Evolutionary conservation across 495 filamentous ascomycete species (phyloP), one percentile per base, ranked within the genome.

Genomic region (Apiosordaria backusii): DNA sequence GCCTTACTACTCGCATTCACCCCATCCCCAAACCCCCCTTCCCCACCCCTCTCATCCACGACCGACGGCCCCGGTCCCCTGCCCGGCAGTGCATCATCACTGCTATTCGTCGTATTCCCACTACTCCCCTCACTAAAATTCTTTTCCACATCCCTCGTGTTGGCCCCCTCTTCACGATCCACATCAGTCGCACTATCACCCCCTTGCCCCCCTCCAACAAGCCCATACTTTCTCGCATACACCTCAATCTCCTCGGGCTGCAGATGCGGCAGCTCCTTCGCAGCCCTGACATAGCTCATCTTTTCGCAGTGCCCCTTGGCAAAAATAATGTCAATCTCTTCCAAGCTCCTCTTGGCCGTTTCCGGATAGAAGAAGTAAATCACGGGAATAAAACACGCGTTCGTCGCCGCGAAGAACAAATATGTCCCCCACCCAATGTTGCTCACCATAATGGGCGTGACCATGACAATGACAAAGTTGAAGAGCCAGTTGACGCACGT

Each of bases 311-410:
- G 86, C 3, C 90, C 90, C 82, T 94, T 93, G 69, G 89, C 75
- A 66, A 92, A 91, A 75, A 90, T 89, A 62, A 92, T 81, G 73
- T 93, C 91, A 63, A 92, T 92, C 71, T 92, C 90, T 71, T 93
- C 91, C 21, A 93, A 82, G 52, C 84, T 88, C 61, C 90, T 87
- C 50, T 81, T 77, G 3, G 85, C 84, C 1, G 89, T 92, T 79
- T 92, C 90, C 5, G 90, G 89, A 74, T 90, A 92, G 78, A 89
- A 90, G 78, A 92, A 86, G 77, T 84, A 91, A 77, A 93, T 89
- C 66, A 89, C 72, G 1, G 91, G 90, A 19, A 93, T 74, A 81
- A 92, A 91, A 68, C 77, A 77, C 59, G 83, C 86, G 76, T 93
- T 93, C 68, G 90, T 77, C 45, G 79, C 76, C 5, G 89, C 89